Percentiles rank a stretch among this genome's conserved stretches.
These are phyloP conservation scores for Colletotrichum siamense DNA, from an alignment of 2,329 filamentous ascomycete genomes.

Conservation along the genomic window DNA sequence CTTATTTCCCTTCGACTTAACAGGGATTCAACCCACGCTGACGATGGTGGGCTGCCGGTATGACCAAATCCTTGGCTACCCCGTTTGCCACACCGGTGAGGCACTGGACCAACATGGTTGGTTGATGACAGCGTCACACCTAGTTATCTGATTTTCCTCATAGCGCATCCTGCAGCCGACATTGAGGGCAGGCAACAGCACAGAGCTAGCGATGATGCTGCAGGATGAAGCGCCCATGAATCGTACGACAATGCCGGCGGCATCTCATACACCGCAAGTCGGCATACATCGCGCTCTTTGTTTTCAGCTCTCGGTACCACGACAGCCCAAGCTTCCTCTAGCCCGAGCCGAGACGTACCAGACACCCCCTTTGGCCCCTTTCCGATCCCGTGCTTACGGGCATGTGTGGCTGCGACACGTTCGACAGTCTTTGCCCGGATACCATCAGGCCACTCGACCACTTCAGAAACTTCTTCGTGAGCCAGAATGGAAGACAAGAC, in stretches of 20 bases:
- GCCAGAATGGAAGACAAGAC: neutral
- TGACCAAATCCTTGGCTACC: neutral
- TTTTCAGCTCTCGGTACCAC: neutral
- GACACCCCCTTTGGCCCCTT: neutral
- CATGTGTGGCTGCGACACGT: neutral
- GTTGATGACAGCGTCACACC: neutral
- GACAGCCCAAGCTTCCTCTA: neutral
- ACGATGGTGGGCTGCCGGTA: neutral
- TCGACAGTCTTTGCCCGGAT: neutral
- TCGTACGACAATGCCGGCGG: neutral
- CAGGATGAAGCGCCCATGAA: neutral
- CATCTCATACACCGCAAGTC: conserved; percentile 1
- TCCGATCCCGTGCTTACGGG: neutral
- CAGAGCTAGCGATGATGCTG: neutral
- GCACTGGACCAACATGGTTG: conserved; percentile 3
- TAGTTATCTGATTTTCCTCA: neutral
- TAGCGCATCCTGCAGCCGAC: neutral
- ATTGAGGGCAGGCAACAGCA: neutral
- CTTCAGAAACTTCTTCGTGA: neutral
- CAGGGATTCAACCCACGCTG: neutral
- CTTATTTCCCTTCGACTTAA: neutral
- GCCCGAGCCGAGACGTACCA: neutral
- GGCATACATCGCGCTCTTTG: neutral
- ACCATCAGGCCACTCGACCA: neutral
- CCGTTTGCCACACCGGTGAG: neutral